These are phyloP conservation scores for Colletotrichum phormii DNA, from an alignment of 2,329 filamentous ascomycete genomes.

Conservation along the genomic window DNA sequence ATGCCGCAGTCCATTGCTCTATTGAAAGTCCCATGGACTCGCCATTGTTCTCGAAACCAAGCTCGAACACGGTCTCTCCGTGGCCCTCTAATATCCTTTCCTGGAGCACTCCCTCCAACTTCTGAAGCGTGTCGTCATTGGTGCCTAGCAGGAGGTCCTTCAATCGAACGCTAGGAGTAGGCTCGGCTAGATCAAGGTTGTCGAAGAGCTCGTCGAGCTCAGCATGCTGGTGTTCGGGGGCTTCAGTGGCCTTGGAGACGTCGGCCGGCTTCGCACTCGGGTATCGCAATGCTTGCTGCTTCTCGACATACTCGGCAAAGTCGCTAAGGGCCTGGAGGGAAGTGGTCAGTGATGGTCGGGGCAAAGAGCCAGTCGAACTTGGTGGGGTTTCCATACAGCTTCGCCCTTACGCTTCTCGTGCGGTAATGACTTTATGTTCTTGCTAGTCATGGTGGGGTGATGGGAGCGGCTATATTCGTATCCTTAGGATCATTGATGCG, in stretches of 20 bases:
- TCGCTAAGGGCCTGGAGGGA: slow-evolving; percentile 80
- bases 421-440: slow-evolving; percentile 70
- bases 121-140: slow-evolving; percentile 69
- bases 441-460: slow-evolving; percentile 61
- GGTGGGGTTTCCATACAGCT: slow-evolving; percentile 65
- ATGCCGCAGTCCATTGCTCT: slow-evolving; percentile 80
- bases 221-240: slow-evolving; percentile 73
- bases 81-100: slow-evolving; percentile 83
- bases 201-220: slow-evolving; percentile 94
- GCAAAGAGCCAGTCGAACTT: no score
- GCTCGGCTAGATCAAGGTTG: slow-evolving; percentile 84
- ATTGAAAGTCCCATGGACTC: slow-evolving; percentile 83
- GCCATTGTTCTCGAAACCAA: slow-evolving; percentile 91
- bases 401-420: slow-evolving; percentile 90
- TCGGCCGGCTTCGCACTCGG: slow-evolving; percentile 52
- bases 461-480: slow-evolving; percentile 38
- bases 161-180: slow-evolving; percentile 71
- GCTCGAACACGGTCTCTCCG: slow-evolving; percentile 90
- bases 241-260: slow-evolving; percentile 44
- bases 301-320: slow-evolving; percentile 97
- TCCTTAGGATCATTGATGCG: slow-evolving; percentile 46
- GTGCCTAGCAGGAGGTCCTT: slow-evolving; percentile 80
- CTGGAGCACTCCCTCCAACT: slow-evolving; percentile 74
- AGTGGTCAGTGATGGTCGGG: slow-evolving; percentile 26
- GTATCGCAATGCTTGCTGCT: slow-evolving; percentile 84